These are phyloP conservation scores for Brettanomyces nanus DNA, from an alignment of 805 yeast genomes.

Conservation along the genomic window DNA sequence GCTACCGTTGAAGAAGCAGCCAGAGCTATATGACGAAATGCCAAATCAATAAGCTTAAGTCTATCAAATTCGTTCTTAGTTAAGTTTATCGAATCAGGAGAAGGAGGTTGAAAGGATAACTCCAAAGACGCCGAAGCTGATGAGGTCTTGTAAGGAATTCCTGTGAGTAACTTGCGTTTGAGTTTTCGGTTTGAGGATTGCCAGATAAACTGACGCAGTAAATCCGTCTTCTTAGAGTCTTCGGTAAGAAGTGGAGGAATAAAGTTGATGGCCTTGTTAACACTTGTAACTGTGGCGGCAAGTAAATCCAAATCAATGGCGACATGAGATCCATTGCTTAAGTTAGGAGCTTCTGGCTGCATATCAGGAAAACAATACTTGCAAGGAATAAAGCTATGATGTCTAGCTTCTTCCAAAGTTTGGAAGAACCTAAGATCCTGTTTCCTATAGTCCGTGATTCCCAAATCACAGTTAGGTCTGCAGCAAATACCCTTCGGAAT, in stretches of 20 bases:
- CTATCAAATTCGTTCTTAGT: slow-evolving; percentile 63
- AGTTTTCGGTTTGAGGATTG: slow-evolving; percentile 8
- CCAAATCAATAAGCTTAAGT: slow-evolving; percentile 59
- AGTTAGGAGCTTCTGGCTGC: slow-evolving; percentile 10
- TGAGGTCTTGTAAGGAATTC: slow-evolving; percentile 15
- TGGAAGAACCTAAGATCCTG: slow-evolving; percentile 39
- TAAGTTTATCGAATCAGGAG: slow-evolving; percentile 19
- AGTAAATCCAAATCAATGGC: slow-evolving; percentile 38
- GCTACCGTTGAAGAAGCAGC: slow-evolving; percentile 43
- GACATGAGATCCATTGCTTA: slow-evolving; percentile 24
- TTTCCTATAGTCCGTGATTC: slow-evolving; percentile 33
- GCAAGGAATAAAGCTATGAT: slow-evolving; percentile 43
- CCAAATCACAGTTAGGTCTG: slow-evolving; percentile 59
- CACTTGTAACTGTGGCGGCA: slow-evolving; percentile 41
- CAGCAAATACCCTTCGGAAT: slow-evolving; percentile 38
- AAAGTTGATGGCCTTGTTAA: slow-evolving; percentile 53
- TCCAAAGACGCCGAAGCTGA: slow-evolving; percentile 1
- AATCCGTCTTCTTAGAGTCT: slow-evolving; percentile 31
- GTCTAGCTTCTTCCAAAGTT: slow-evolving; percentile 33
- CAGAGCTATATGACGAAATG: slow-evolving; percentile 75
- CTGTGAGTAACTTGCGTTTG: slow-evolving; percentile 16
- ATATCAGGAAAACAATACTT: slow-evolving; percentile 42
- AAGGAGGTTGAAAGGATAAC: background rate
- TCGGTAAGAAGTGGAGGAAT: slow-evolving; percentile 42
- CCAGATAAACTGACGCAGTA: slow-evolving; percentile 12